phyloP scores from a whole-genome alignment of 31 red algal genomes.

The Pterothamnion heteromorphum region DNA sequence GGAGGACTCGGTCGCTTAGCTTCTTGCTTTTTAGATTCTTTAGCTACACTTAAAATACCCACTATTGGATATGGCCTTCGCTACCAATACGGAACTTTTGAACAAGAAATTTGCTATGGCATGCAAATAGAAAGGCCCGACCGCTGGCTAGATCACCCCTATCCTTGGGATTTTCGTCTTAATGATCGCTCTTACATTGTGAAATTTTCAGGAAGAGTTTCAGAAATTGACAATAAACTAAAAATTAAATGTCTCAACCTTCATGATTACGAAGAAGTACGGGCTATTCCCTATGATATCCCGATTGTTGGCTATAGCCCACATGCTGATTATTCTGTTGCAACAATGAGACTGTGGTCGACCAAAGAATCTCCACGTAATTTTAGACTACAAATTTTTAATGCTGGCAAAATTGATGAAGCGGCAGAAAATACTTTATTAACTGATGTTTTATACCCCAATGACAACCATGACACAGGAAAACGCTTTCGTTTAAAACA shows the following conservation, averaged over 20 bases:
- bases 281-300: conserved; percentile 88
- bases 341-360: conserved; percentile 89
- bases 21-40: conserved; percentile 96
- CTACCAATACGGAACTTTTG: conserved; percentile 99
- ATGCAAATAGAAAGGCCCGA: conserved; percentile 96
- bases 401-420: conserved; percentile 62
- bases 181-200: conserved; percentile 91
- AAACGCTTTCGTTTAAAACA: conserved; percentile 94
- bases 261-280: conserved; percentile 71
- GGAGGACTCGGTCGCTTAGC: conserved; percentile 95
- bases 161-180: conserved; percentile 97
- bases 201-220: conserved; percentile 81
- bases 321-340: conserved; percentile 90
- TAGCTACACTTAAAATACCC: conserved; percentile 96
- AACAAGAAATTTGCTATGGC: conserved; percentile 86
- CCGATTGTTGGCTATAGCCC: conserved; percentile 96
- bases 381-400: conserved; percentile 93
- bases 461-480: conserved; percentile 80
- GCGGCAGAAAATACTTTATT: conserved; percentile 82
- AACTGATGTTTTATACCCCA: conserved; percentile 94
- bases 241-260: not conserved
- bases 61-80: conserved; percentile 99
- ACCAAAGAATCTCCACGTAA: conserved; percentile 80
- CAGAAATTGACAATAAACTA: conserved; percentile 51
- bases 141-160: conserved; percentile 88